These are phyloP conservation scores for Chrysosporium keratinophilum DNA, from an alignment of 2,329 filamentous ascomycete genomes.

Conservation along the genomic window DNA sequence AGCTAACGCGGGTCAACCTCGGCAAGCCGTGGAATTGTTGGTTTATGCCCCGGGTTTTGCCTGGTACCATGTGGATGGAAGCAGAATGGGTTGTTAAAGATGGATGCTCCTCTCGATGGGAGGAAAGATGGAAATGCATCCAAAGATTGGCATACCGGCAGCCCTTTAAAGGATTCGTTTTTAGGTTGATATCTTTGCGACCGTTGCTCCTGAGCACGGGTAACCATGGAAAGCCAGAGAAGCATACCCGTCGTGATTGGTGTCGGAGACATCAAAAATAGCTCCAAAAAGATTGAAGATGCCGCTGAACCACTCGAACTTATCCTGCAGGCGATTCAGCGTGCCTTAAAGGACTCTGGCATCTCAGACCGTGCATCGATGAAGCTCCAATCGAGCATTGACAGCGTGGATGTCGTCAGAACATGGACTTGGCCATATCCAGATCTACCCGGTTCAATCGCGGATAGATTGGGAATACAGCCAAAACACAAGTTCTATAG, in stretches of 20 bases:
- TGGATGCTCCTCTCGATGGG: neutral
- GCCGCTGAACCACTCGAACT: slow-evolving; percentile 50
- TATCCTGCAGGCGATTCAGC: slow-evolving; percentile 47
- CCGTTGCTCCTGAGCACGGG: neutral
- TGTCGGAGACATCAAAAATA: slow-evolving; percentile 52
- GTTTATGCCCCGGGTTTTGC: too few species aligned
- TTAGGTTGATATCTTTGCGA: neutral
- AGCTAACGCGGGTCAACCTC: too few species aligned
- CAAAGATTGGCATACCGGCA: neutral
- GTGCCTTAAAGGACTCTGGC: slow-evolving; percentile 43
- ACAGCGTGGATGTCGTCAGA: slow-evolving; percentile 50
- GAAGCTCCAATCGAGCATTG: slow-evolving; percentile 40
- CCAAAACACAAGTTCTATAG: slow-evolving; percentile 43
- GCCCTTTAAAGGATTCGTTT: neutral
- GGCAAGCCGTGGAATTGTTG: too few species aligned
- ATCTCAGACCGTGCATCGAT: slow-evolving; percentile 22
- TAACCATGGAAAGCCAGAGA: neutral
- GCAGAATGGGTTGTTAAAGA: neutral
- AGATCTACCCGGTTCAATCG: slow-evolving; percentile 47
- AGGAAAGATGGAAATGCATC: neutral
- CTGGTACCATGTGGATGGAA: too few species aligned
- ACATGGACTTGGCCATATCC: slow-evolving; percentile 58
- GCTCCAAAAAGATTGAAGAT: slow-evolving; percentile 40
- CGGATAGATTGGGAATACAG: slow-evolving; percentile 40
- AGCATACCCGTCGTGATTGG: slow-evolving; percentile 49